phyloP scores from a whole-genome alignment of 805 yeast genomes.

The Saccharomycopsis sp. region DNA sequence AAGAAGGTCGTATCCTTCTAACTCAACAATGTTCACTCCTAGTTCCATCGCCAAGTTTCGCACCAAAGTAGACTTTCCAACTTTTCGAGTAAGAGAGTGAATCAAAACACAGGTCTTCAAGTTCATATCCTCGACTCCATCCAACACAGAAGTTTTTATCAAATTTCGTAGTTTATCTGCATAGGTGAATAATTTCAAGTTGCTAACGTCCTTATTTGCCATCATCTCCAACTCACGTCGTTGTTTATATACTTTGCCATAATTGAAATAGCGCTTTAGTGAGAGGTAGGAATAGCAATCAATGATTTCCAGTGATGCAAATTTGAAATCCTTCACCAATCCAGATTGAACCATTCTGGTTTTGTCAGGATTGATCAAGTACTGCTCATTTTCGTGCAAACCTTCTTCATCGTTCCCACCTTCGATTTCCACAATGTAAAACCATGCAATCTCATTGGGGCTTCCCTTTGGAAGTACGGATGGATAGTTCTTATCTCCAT shows the following conservation, averaged over 20 bases:
- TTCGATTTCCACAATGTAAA: constrained; percentile 49
- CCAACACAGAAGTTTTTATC: constrained; percentile 40
- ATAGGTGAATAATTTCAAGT: constrained; percentile 32
- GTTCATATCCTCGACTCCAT: constrained; percentile 27
- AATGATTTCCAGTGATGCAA: constrained; percentile 25
- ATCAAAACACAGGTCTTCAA: constrained; percentile 57
- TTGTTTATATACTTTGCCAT: constrained; percentile 18
- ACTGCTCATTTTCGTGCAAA: constrained; percentile 30
- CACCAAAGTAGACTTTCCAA: constrained; percentile 69
- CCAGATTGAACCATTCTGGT: constrained; percentile 70
- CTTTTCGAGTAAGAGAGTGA: constrained; percentile 60
- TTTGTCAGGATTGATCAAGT: constrained; percentile 52
- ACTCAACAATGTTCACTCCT: constrained; percentile 57
- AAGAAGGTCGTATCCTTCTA: constrained; percentile 61
- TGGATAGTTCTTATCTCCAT: constrained; percentile 25
- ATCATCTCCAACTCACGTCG: background rate
- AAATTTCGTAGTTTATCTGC: constrained; percentile 47
- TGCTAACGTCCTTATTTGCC: constrained; percentile 4
- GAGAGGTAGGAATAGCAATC: constrained; percentile 42
- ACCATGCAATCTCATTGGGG: constrained; percentile 80
- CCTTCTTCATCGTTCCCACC: constrained; percentile 25
- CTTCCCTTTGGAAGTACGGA: constrained; percentile 46
- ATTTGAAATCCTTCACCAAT: constrained; percentile 31
- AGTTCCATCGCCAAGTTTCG: constrained; percentile 43
- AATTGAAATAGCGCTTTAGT: constrained; percentile 35